phyloP scores from a whole-genome alignment of 768 basidiomycete genomes.

The Termitomyces sp. region DNA sequence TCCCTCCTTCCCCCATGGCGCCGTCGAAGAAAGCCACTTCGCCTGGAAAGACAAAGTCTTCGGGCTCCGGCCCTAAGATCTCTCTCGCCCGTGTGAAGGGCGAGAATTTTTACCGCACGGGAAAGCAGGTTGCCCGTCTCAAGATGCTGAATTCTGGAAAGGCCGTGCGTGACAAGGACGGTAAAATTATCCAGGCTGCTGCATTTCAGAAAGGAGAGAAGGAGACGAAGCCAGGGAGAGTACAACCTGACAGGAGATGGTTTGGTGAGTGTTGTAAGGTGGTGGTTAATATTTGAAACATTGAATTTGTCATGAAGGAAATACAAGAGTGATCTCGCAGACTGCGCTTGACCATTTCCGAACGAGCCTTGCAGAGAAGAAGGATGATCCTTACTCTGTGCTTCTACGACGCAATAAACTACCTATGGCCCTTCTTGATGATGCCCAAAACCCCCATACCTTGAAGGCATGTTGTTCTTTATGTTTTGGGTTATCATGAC shows the following conservation, averaged over 20 bases:
- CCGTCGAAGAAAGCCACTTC: constrained; percentile 36
- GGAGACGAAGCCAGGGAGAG: constrained; percentile 85
- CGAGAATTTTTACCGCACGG: constrained; percentile 98
- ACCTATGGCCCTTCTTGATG: constrained; percentile 94
- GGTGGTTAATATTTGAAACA: constrained; percentile 9
- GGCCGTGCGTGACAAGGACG: constrained; percentile 85
- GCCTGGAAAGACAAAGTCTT: constrained; percentile 41
- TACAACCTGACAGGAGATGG: constrained; percentile 95
- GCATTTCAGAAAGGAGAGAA: constrained; percentile 96
- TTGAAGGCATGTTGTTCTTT: constrained; percentile 55
- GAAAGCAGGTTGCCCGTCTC: constrained; percentile 77
- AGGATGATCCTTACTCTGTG: constrained; percentile 95
- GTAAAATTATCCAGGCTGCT: constrained; percentile 91
- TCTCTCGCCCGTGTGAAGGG: constrained; percentile 78
- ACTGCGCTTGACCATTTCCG: constrained; percentile 95
- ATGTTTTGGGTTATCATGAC: background rate
- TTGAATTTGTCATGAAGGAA: constrained; percentile 52
- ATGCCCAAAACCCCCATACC: constrained; percentile 75
- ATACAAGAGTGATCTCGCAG: constrained; percentile 98
- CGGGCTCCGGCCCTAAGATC: constrained; percentile 45
- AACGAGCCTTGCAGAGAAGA: constrained; percentile 78
- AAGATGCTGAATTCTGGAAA: constrained; percentile 95
- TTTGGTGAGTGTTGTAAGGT: constrained; percentile 66
- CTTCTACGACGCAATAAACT: constrained; percentile 92
- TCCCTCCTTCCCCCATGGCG: constrained; percentile 31